Evolutionary conservation across 176 grass and related monocot species (phyloP), one percentile per base, ranked within the genome.

Genomic region (Oryza coarctata): DNA sequence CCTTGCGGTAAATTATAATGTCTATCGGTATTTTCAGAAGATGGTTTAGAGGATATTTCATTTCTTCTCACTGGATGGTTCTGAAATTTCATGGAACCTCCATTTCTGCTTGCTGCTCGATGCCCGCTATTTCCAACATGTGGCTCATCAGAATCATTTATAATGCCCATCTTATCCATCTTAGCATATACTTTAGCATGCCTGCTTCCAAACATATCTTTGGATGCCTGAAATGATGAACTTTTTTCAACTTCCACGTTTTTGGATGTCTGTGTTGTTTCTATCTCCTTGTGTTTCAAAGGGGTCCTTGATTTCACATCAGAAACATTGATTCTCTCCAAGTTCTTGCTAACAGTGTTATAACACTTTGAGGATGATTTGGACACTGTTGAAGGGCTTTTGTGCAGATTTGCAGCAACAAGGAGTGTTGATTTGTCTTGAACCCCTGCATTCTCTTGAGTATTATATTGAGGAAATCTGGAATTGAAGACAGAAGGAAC

Each of bases 401-500:
- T 88, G 69, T 75, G 70, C 27, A 76, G 41, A 69, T 39, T 68
- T 65, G 62, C 72, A 33, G 74, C 38, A 50, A 50, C 40, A 64
- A 67, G 83, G 7, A 20, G 64, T 18, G 35, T 52, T 18, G 58
- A 17, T 30, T 90, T 80, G 18, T 84, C 60, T 81, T 86, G 84
- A 35, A 33, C 28, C 26, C 34, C 20, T 34, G 5, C 84, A 43
- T 86, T 36, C 28, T 81, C 88, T 73, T 72, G 83, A 65, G 73
- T 72, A 5, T 58, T 61, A 68, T 82, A 79, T 45, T 58, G 87
- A 45, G 73, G 58, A 10, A 65, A 9, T 33, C 78, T 79, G 43
- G 88, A 66, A 71, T 25, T 82, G 35, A 86, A 75, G 47, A 94
- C 58, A 0, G 91, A 88, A 62, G 89, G 92, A 78, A 92, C 94